Base-by-base conservation (phyloP, 2,329 filamentous ascomycete genomes). In the Cladophialophora yegresii region DNA sequence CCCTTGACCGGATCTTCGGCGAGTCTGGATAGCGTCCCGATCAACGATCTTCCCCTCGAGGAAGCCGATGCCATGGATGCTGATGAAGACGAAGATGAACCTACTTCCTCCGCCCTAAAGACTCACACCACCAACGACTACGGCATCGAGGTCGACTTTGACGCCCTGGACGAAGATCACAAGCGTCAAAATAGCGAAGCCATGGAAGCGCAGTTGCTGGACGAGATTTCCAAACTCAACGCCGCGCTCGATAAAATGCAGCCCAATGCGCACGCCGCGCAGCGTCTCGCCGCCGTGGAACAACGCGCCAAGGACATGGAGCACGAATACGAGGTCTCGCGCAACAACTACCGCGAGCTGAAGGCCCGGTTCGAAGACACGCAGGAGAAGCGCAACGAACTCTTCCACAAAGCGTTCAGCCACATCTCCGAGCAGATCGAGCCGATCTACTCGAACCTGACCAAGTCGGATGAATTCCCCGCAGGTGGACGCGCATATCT, bases 401-500 rank as follows among this genome's bases (percentile, higher is more conserved):
- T 96, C 32, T 99, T 99, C 84, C 95, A 93, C 81, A 93, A 92
- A 75, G 95, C 95, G 12, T 98, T 97, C 79, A 84, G 85, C 22
- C 95, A 99, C 77, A 99, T 99, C 74, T 91, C 92, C 50, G 92
- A 96, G 71, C 92, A 97, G 75, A 98, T 99, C 71, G 89, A 88
- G 32, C 87, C 90, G 58, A 95, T 98, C 28, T 99, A 99, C 83
- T 92, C 93, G 73, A 93, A 98, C 73, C 86, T 99, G 54, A 99
- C 95, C 26, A 89, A 92, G 64, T 95, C 90, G 47, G 85, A 90
- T 36, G 89, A 90, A n/a, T 96, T 96, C 75, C 93, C 93, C 0
- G 84, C 98, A n/a, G 95, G 95, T 71, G 95, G 95, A 8, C 84
- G 86, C 73, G 87, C 87, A 68, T 96, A 96, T 74, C 87, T 99